These are phyloP conservation scores for Larix kaempferi DNA, from an alignment of 75 land plant genomes.

Conservation along the genomic window DNA sequence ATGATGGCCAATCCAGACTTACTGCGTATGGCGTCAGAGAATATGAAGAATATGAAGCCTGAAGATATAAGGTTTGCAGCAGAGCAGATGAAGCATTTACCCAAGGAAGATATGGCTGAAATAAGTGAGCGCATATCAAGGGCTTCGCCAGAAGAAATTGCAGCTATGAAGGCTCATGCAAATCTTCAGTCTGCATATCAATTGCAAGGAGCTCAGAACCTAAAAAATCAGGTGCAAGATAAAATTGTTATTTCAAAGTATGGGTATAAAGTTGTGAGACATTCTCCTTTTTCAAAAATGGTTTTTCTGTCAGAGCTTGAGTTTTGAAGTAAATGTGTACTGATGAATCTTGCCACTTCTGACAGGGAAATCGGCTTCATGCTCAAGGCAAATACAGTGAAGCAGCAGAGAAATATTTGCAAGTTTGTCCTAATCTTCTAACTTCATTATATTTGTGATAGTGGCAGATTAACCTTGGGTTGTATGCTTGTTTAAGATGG, in stretches of 20 bases:
- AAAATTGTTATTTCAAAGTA: background rate
- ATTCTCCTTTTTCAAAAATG: background rate
- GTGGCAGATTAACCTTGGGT: background rate
- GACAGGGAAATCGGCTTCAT: constrained; percentile 89
- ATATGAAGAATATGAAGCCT: constrained; percentile 80
- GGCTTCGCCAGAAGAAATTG: constrained; percentile 72
- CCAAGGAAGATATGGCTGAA: constrained; percentile 81
- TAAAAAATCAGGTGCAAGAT: constrained; percentile 74
- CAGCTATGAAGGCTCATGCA: constrained; percentile 59
- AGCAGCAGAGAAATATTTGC: constrained; percentile 79
- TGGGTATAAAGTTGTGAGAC: constrained; percentile 1
- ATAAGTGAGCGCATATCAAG: constrained; percentile 73
- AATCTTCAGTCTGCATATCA: constrained; percentile 69
- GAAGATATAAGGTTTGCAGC: constrained; percentile 82
- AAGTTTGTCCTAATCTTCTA: constrained; percentile 38
- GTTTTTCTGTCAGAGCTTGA: background rate
- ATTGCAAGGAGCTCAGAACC: constrained; percentile 57
- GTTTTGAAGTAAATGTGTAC: background rate
- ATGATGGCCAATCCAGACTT: constrained; percentile 96
- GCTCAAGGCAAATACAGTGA: constrained; percentile 57
- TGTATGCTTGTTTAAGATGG: background rate
- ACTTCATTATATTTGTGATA: background rate
- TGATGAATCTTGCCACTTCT: constrained; percentile 10
- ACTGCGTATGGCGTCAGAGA: constrained; percentile 79
- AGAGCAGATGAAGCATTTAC: constrained; percentile 78